Evolutionary conservation across 371 early-diverging fungal genomes (phyloP), one percentile per base, ranked within the genome.

Genomic region (Saksenaea oblongispora): DNA sequence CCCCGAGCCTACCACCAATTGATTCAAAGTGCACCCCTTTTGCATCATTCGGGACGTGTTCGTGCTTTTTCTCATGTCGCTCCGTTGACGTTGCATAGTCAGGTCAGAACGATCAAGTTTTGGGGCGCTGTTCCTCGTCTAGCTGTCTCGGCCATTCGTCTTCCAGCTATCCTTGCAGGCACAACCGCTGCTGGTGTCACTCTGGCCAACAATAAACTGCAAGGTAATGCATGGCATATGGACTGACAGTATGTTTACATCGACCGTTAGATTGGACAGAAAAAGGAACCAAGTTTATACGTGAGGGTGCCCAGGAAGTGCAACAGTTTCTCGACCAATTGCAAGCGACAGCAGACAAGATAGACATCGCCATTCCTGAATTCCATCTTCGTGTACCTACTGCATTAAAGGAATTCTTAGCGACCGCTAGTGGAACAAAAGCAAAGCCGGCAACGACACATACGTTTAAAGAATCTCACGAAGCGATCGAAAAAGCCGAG

Each of bases 311-410:
- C 27, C 26, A 70, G 4, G 71, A 64, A 18, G 63, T 70, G 8
- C 62, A 74, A 27, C 57, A 63, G 13, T 54, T 74, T 8, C 54
- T 76, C 17, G 41, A 62, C 14, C 62, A 65, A 17, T 60, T 75
- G 15, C 73, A 78, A 53, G 64, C 66, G 42, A 58, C 59, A 35
- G 65, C 71, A 7, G 66, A 74, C 26, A 59, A 67, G 26, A 54
- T 77, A n/a, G 72, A 77, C 53, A 53, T 80, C 22, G 66, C 74
- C 13, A 74, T 80, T 22, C 76, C 80, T 15, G 78, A 77, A 66
- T 59, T 80, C 7, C 72, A 71, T 58, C 39, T 77, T 17, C 62
- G 70, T 24, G 62, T 80, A 11, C 80, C 80, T 10, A 67, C 71
- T n/a, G 64, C 69, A 1, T 31, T 80, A 35, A 75, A 70, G 60